A percentile compares a stretch with the other conserved stretches of the same genome.
These are phyloP conservation scores for Metschnikowia colocasiae DNA, from an alignment of 805 yeast species.

Conservation along the genomic window DNA sequence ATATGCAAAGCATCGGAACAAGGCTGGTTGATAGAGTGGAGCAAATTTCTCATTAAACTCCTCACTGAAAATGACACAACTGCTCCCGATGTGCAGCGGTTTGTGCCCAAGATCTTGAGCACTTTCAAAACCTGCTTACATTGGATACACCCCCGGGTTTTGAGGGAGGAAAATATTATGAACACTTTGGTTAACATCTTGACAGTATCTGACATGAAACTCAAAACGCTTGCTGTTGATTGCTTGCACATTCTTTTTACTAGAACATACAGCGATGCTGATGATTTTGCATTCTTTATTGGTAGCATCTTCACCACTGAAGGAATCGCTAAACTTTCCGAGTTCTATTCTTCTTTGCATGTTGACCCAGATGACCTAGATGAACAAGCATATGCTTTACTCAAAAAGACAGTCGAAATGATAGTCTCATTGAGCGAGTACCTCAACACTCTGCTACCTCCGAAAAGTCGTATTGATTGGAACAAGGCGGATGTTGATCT, in stretches of 20 bases:
- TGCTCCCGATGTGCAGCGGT: slow-evolving; percentile 32
- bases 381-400: slow-evolving; percentile 73
- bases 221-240: slow-evolving; percentile 83
- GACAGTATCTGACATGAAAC: slow-evolving; percentile 54
- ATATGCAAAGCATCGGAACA: slow-evolving; percentile 63
- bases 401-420: slow-evolving; percentile 91
- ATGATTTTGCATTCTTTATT: slow-evolving; percentile 73
- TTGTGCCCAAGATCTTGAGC: slow-evolving; percentile 67
- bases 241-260: slow-evolving; percentile 87
- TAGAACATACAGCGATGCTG: slow-evolving; percentile 59
- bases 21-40: slow-evolving; percentile 89
- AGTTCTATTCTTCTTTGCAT: slow-evolving; percentile 59
- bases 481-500: slow-evolving; percentile 58
- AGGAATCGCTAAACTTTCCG: slow-evolving; percentile 67
- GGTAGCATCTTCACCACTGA: slow-evolving; percentile 71
- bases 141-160: slow-evolving; percentile 81
- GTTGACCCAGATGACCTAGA: slow-evolving; percentile 68
- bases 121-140: slow-evolving; percentile 85
- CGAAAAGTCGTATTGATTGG: slow-evolving; percentile 43
- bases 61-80: slow-evolving; percentile 29
- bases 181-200: slow-evolving; percentile 59
- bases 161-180: slow-evolving; percentile 63
- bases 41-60: slow-evolving; percentile 32
- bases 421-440: slow-evolving; percentile 82
- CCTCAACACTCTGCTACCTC: slow-evolving; percentile 46